Evolutionary conservation across 805 yeast species (phyloP).

Genomic region (Sungouiozyma intestinalis): DNA sequence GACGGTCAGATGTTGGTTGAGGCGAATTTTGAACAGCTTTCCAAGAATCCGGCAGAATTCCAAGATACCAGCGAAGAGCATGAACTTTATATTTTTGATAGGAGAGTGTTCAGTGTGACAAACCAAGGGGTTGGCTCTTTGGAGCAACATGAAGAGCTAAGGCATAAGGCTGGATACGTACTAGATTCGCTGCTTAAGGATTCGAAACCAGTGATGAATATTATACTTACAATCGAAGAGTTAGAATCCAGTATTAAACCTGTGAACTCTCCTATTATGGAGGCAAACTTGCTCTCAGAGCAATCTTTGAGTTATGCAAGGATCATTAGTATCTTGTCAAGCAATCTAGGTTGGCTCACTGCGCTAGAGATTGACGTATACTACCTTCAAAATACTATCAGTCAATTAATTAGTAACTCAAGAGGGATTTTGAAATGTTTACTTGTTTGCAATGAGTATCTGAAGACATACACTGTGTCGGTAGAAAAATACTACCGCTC

Average conservation of each 20-base stretch:
- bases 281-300: neutral
- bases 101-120: slow-evolving; percentile 39
- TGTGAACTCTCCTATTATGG: slow-evolving; percentile 14
- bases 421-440: slow-evolving; percentile 37
- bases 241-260: slow-evolving; percentile 22
- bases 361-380: slow-evolving; percentile 35
- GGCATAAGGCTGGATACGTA: neutral
- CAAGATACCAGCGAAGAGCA: slow-evolving; percentile 23
- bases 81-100: slow-evolving; percentile 55
- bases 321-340: slow-evolving; percentile 31
- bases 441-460: slow-evolving; percentile 39
- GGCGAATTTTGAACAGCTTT: slow-evolving; percentile 1
- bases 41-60: slow-evolving; percentile 3
- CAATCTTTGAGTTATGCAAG: slow-evolving; percentile 9
- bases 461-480: slow-evolving; percentile 39
- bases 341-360: slow-evolving; percentile 43
- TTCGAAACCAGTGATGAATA: neutral
- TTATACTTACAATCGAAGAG: neutral
- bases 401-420: slow-evolving; percentile 5
- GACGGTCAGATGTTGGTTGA: slow-evolving; percentile 50
- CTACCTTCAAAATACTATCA: slow-evolving; percentile 25
- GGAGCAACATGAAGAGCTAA: neutral
- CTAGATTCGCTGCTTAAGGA: neutral
- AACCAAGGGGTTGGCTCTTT: slow-evolving; percentile 4
- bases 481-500: slow-evolving; percentile 36